Evolutionary conservation across 345 rosid genomes (phyloP).

Genomic region (Boechera divaricarpa): DNA sequence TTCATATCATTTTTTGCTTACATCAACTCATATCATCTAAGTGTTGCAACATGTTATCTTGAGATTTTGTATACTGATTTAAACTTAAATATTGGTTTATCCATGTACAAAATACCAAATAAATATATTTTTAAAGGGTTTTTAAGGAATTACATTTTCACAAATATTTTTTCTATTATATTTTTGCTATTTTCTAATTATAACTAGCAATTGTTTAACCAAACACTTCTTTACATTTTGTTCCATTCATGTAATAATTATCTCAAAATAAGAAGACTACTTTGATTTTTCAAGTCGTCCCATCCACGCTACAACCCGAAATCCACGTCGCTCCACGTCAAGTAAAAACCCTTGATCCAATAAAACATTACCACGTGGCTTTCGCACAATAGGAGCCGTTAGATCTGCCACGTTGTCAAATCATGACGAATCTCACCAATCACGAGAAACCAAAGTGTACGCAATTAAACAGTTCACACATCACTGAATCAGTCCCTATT

Average conservation of each 20-base stretch:
- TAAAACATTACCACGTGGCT: conserved; percentile 27
- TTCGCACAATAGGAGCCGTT: conserved; percentile 1
- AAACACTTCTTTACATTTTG: no score
- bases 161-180: not conserved
- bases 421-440: conserved; percentile 8
- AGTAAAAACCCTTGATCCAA: conserved; percentile 28
- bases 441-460: conserved; percentile 32
- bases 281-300: conserved; percentile 30
- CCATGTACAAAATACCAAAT: no score
- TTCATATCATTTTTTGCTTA: no score
- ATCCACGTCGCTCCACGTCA: conserved; percentile 47
- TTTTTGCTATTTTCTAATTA: no score
- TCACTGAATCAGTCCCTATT: conserved; percentile 30
- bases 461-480: conserved; percentile 10
- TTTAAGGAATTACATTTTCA: not conserved
- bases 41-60: no score
- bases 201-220: no score
- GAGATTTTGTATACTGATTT: no score
- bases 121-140: no score
- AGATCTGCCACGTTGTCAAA: conserved; percentile 36
- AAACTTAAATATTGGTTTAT: no score
- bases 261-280: not conserved
- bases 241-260: no score
- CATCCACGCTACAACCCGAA: conserved; percentile 26
- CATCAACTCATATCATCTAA: no score